Base-by-base conservation (phyloP, 1,139 yeast genomes). In the Scheffersomyces stambukii region DNA sequence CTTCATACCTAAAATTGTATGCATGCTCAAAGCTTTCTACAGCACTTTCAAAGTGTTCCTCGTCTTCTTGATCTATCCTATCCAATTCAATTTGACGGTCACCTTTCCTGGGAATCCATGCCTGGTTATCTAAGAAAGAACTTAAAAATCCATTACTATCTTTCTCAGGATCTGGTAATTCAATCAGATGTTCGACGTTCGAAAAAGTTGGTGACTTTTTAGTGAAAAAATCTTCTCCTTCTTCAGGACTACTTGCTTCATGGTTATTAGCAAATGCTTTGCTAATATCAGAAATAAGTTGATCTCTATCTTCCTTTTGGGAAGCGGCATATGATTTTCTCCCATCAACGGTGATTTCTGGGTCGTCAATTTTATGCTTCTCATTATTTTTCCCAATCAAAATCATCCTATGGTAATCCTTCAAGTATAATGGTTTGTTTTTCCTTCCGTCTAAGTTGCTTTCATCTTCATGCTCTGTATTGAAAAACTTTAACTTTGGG, bases 1-100 rank as follows among this genome's bases (percentile, higher is more conserved):
- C 97, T 57, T 93, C 98, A 51, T 75, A 91, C 52, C 98, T 75
- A 68, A 89, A 89, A 49, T 93, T 93, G 60, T 89, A 91, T 0
- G 95, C 96, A 37, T 77, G 75, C 57, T 93, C 99, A 48, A 86
- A 88, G 45, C 77, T 66, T 43, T 93, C 98, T 3, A 82, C 96
- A 1, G 94, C 93, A 29, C 85, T 84, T 28, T 89, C 97, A 52
- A 89, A 91, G 31, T 82, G 89, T 29, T 82, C 93, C 43, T 86
- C 95, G 38, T 78, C 93, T 24, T 76, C 81, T 19, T 68, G 63
- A 35, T 76, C 77, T 31, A 66, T 63, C 38, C 69, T 64, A 34
- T 80, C 83, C 26, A 83, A 45, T 25, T 77, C 56, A 20, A 76
- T 57, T 4, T 65, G 65, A 48, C 75, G 74, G 41, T 77, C 80